Evolutionary conservation across 805 yeast species (phyloP), one percentile per base, ranked within the genome.

Genomic region (Kodamaea lidongshanica): DNA sequence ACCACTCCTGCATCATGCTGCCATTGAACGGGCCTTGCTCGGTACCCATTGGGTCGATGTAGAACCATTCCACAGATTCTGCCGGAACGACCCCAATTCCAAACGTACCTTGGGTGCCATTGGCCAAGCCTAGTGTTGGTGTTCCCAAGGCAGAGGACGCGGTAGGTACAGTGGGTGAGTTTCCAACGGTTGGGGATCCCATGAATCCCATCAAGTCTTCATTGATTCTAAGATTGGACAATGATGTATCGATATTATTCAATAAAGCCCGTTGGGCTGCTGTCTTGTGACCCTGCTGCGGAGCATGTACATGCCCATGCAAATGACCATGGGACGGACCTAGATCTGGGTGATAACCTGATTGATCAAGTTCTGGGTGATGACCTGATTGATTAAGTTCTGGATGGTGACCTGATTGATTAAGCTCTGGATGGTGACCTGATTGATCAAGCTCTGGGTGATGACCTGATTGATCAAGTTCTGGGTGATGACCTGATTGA

Each of bases 1-100:
- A 74, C 95, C 95, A 85, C 30, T 63, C 74, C 40, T 82, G 88
- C 95, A 85, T 85, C 55, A 70, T 56, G 15, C 56, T 51, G 3
- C 88, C 86, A 27, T 65, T 63, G 54, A 85, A 85, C 3, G 95
- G 95, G 13, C 95, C 95, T 50, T 84, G 94, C 38, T 74, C 77
- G 29, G 56, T 66, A 4, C 82, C 84, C 23, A 66, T 52, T 0
- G 84, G 76, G 51, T 85, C 95, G 32, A 78, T 57, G 51, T 85
- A 85, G 35, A 58, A 58, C 95, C 95, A 85, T 28, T 66, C 58
- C 41, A 77, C 64, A n/a, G n/a, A n/a, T n/a, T n/a, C n/a, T n/a
- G n/a, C n/a, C n/a, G n/a, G n/a, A n/a, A n/a, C n/a, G n/a, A n/a
- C n/a, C n/a, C n/a, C n/a, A n/a, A n/a, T n/a, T n/a, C n/a, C n/a